Conservation (phyloP, 768 basidiomycete species). For the Lactarius sanguifluus region DNA sequence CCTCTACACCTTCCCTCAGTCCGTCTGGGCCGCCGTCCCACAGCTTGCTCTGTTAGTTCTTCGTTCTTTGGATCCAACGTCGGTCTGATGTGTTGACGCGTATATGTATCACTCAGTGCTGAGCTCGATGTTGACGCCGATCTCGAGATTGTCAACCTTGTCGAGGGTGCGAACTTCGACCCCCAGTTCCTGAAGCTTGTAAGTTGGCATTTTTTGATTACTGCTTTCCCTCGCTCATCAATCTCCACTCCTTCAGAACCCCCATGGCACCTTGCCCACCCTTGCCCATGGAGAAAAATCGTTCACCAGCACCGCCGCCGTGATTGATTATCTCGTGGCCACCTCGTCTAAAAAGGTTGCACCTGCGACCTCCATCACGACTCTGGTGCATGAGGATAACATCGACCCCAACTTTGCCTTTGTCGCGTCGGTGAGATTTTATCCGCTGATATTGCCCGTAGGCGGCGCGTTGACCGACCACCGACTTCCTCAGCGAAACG, state of each 20-base stretch:
- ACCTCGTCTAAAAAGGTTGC: constrained; percentile 41
- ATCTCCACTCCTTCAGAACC: constrained; percentile 31
- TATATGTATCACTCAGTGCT: constrained; percentile 32
- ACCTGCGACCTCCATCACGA: constrained; percentile 40
- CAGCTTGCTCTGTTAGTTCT: constrained; percentile 44
- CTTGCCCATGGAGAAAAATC: constrained; percentile 9
- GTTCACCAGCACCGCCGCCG: constrained; percentile 44
- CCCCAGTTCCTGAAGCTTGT: constrained; percentile 48
- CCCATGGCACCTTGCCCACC: constrained; percentile 21
- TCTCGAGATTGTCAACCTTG: constrained; percentile 41
- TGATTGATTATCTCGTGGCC: constrained; percentile 43
- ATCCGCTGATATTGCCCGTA: background rate
- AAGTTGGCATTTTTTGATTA: constrained; percentile 6
- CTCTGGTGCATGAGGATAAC: constrained; percentile 45
- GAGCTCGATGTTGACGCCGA: constrained; percentile 46
- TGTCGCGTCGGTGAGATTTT: constrained; percentile 40
- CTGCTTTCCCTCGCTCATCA: background rate
- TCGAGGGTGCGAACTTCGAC: constrained; percentile 49
- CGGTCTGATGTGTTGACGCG: background rate
- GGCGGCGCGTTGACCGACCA: background rate
- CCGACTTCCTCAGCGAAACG: constrained; percentile 40
- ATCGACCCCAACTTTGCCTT: constrained; percentile 56
- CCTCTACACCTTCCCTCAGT: constrained; percentile 40
- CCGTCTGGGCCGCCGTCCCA: constrained; percentile 44
- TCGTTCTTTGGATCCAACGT: background rate